phyloP scores from a whole-genome alignment of 495 filamentous ascomycete species.

The Penicillium robsamsonii region DNA sequence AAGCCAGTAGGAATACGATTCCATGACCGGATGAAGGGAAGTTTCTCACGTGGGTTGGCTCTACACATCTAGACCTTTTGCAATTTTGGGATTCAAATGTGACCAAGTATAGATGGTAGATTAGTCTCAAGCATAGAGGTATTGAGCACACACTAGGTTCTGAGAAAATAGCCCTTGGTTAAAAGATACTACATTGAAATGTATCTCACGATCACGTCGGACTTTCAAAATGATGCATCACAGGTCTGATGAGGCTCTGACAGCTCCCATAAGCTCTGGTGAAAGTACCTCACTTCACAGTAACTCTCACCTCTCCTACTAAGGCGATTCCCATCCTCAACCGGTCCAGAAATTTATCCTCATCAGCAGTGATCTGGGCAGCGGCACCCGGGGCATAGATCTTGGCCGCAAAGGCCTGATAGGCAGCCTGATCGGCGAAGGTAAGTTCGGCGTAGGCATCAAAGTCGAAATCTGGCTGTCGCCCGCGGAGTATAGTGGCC shows the following conservation, averaged over 20 bases:
- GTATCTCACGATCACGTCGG: not conserved
- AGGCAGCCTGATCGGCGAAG: slow-evolving; percentile 32
- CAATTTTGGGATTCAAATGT: not conserved
- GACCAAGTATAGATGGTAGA: not conserved
- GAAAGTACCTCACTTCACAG: slow-evolving; percentile 10
- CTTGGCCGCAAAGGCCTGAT: slow-evolving; percentile 27
- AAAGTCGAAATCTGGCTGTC: slow-evolving; percentile 39
- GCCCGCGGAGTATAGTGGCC: slow-evolving; percentile 32
- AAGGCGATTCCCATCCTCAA: slow-evolving; percentile 25
- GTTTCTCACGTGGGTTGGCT: not conserved
- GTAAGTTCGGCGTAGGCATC: slow-evolving; percentile 38
- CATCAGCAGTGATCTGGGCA: slow-evolving; percentile 25
- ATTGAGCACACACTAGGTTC: not conserved
- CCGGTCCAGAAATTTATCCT: slow-evolving; percentile 37
- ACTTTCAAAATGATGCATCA: not conserved
- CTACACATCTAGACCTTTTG: not conserved
- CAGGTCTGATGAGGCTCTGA: not conserved
- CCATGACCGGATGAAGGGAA: not conserved
- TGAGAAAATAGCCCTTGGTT: not conserved
- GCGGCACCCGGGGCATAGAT: slow-evolving; percentile 24
- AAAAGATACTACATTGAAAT: not conserved
- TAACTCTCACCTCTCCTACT: slow-evolving; percentile 28
- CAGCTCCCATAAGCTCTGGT: not conserved
- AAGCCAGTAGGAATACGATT: not conserved
- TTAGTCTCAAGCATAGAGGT: not conserved